Evolutionary conservation across 371 early-diverging fungal genomes (phyloP), one percentile per base, ranked within the genome.

Genomic region (Capillidium heterosporum): DNA sequence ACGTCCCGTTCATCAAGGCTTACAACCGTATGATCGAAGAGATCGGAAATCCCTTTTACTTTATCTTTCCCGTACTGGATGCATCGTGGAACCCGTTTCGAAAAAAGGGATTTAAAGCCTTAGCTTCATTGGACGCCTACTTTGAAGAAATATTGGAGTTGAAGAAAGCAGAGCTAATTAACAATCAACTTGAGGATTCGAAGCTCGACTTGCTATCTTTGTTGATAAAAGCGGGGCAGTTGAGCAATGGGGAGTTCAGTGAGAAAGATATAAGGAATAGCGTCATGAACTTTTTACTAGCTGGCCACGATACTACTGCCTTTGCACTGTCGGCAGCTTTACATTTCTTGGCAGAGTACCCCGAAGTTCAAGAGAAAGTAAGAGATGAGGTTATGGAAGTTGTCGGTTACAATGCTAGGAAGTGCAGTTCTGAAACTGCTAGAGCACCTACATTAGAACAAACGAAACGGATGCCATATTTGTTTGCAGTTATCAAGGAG

Each of bases 311-410:
- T 24, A 49, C 50, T 29, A 49, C 50, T 29, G 21, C 50, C 27
- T 49, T 49, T 10, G 28, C 24, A 15, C 28, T 49, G 13, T 49
- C 50, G 3, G 32, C 50, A 15, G 15, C 50, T 13, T 4, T 49
- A 3, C 29, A 8, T 29, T 29, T 49, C 15, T 31, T 49, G 50
- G 50, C 50, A 23, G 29, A 32, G 13, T n/a, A 64, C 56, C 67
- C 67, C 21, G 58, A 49, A 2, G 51, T 56, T 42, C 57, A 63
- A 46, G 57, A 59, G 4, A 55, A 56, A 39, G 50, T 62, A 26
- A 55, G 53, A 1, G 42, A 60, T 26, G 67, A 70, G 48, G 59
- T 63, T 27, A 51, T 65, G 35, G 42, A n/a, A 4, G 55, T 57
- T 10, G 42, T 65, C 32, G 65, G 65, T 15, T n/a, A n/a, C n/a